A percentile compares a stretch with the other conserved stretches of the same genome.
phyloP scores from a whole-genome alignment of 352 stramenopile genomes.

The Phytophthora citrophthora region DNA sequence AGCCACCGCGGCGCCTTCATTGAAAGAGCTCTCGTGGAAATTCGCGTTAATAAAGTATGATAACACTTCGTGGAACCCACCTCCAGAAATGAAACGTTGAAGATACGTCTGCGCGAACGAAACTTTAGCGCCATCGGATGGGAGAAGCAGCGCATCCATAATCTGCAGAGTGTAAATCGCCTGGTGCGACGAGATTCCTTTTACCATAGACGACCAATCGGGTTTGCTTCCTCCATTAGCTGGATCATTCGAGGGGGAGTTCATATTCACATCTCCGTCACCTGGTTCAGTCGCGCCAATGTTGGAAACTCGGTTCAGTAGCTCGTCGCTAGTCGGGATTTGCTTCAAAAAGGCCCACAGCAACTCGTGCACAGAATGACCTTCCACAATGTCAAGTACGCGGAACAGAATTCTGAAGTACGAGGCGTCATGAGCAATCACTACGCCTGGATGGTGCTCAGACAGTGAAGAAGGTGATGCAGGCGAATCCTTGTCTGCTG shows the following conservation, averaged over 20 bases:
- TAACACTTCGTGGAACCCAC: conserved; percentile 84
- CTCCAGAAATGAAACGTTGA: conserved; percentile 72
- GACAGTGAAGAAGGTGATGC: conserved; percentile 16
- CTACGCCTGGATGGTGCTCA: conserved; percentile 59
- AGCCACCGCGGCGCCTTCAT: conserved; percentile 84
- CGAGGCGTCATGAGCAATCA: conserved; percentile 68
- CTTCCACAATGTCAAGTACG: conserved; percentile 72
- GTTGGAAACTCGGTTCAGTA: conserved; percentile 68
- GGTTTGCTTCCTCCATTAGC: conserved; percentile 33
- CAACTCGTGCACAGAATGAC: conserved; percentile 67
- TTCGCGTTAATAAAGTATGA: conserved; percentile 82
- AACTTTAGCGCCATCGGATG: conserved; percentile 64
- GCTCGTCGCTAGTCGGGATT: conserved; percentile 75
- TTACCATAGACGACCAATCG: conserved; percentile 73
- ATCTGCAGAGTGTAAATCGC: conserved; percentile 90
- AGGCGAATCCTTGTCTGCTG: conserved; percentile 20
- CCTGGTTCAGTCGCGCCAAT: conserved; percentile 44
- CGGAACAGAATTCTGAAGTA: conserved; percentile 90
- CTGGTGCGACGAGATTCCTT: conserved; percentile 78
- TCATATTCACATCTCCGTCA: conserved; percentile 58
- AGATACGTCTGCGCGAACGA: conserved; percentile 73
- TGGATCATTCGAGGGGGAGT: conserved; percentile 22
- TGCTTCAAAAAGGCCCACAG: conserved; percentile 86
- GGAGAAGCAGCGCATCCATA: conserved; percentile 83
- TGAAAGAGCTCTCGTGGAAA: conserved; percentile 76